A percentile compares a stretch with the other conserved stretches of the same genome.
Evolutionary conservation across 2,329 filamentous ascomycete species (phyloP).

Genomic region (Diaporthe vexans): DNA sequence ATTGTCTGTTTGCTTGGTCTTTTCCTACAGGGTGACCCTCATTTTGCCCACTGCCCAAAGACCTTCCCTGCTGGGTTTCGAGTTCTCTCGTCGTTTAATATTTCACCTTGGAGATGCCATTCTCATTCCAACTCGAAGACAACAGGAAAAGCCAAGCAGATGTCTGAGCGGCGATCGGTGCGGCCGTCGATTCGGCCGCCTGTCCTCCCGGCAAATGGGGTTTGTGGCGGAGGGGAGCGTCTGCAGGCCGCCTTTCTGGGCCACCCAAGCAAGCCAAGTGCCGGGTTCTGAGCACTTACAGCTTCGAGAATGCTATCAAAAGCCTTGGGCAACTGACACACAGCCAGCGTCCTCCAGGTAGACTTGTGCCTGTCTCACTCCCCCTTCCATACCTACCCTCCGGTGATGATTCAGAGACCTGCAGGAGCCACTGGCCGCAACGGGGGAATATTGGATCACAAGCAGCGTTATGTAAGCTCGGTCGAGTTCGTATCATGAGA

Average conservation of each 20-base stretch:
- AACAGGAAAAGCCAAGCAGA: too few relatives aligned
- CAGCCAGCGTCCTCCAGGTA: neutral
- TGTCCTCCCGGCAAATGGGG: slow-evolving; percentile 10
- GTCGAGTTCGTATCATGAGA: neutral
- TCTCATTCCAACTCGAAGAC: neutral
- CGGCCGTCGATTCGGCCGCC: slow-evolving; percentile 28
- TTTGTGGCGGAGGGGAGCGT: neutral
- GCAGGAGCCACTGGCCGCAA: neutral
- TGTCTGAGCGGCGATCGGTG: neutral
- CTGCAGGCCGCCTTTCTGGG: slow-evolving; percentile 18
- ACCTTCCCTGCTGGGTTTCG: neutral
- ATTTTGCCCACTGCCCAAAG: neutral
- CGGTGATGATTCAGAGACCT: neutral
- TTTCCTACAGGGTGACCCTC: neutral
- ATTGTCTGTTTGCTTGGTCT: neutral
- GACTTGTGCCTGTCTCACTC: neutral
- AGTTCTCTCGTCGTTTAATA: neutral
- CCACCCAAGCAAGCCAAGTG: neutral
- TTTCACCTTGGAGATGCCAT: neutral
- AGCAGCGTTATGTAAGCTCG: neutral
- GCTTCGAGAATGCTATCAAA: slow-evolving; percentile 15
- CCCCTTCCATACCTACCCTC: neutral
- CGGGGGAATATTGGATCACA: too few relatives aligned
- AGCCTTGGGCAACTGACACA: neutral
- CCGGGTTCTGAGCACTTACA: neutral